Evolutionary conservation across 2,329 filamentous ascomycete genomes (phyloP), one percentile per base, ranked within the genome.

Genomic region (Fusarium veterinarium): DNA sequence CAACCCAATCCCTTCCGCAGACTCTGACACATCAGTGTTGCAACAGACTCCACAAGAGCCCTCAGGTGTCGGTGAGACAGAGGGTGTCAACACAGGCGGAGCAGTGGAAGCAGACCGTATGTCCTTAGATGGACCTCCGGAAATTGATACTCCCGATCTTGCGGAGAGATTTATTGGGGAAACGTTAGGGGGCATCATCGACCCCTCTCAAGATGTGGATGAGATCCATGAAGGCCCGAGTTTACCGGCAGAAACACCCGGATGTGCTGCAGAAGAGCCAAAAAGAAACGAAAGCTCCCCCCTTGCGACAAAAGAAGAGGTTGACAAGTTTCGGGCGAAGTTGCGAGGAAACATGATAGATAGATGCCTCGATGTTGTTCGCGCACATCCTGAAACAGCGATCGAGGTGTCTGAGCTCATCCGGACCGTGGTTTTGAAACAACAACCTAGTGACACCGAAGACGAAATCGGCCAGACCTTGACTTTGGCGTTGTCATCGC

Each of bases 381-480:
- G 95, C 79, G 91, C 92, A 41, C 95, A 98, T 75, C 92, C 95
- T 19, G 91, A 93, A 74, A 91, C 95, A 16, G 97, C 96, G 0
- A 96, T 98, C 76, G 95, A 98, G 78, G 86, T 99, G 51, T 90
- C 95, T 0, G 95, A 98, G 76, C 86, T 99, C 25, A 95, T 99
- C 60, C 89, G 89, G 41, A 91, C 92, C 7, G 91, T 94, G 30
- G 89, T 92, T 84, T 74, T 88, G 79, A 78, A 91, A 88, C 79
- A 89, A 81, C 72, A 87, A 81, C 75, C 87, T 81, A 77, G 88
- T 81, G 85, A 88, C 61, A 78, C 87, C 78, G 82, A 92, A 44
- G 89, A 90, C 69, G 93, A 96, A 61, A 92, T 97, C 74, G 95
- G 93, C 20, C 90, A 92, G 56, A 97, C 95, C 1, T 85, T 99